Evolutionary conservation across 2,329 filamentous ascomycete genomes (phyloP), one percentile per base, ranked within the genome.

Genomic region (Tympanopsis confertula): DNA sequence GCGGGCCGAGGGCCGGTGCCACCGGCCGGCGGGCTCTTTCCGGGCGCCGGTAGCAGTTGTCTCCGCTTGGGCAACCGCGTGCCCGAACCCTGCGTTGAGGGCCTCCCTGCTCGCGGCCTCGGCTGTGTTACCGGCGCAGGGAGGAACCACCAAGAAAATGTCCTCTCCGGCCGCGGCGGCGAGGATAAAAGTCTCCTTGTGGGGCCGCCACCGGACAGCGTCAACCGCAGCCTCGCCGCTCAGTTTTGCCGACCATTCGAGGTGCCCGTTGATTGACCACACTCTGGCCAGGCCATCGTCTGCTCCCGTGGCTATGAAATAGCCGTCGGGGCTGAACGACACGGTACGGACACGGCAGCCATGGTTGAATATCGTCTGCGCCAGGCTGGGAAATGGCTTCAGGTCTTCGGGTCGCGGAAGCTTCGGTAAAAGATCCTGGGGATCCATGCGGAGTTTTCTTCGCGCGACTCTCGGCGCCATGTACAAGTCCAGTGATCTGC

Each of bases 371-470:
- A 94, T 72, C 4, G 86, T 86, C 33, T 88, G 83, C 49, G 84
- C 89, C 5, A 86, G 78, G 0, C 87, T 94, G 13, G 91, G 91
- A 69, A 96, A 98, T 2, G 91, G 91, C 51, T 86, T 86, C 40
- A 98, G 70, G 51, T 98, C 89, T 50, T 94, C 86, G 1, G 91
- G 89, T 42, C 83, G 85, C 5, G 93, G 91, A 5, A 98, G 69
- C 57, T 95, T 95, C 10, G 91, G 89, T 26, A 98, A 71, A 37
- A 98, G 68, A 26, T 86, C 94, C 57, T 84, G 83, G 3, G 91
- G 91, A 50, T 98, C 91, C 52, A 98, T 96, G 61, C 96, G 94
- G 52, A 98, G 76, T 58, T 88, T 84, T 65, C 88, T 95, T 57
- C 93, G 82, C 42, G 89, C 78, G 40, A 98, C 78, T 52, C 91